Evolutionary conservation across 768 basidiomycete genomes (phyloP).

Genomic region (Pleurotus salmoneostramineus): DNA sequence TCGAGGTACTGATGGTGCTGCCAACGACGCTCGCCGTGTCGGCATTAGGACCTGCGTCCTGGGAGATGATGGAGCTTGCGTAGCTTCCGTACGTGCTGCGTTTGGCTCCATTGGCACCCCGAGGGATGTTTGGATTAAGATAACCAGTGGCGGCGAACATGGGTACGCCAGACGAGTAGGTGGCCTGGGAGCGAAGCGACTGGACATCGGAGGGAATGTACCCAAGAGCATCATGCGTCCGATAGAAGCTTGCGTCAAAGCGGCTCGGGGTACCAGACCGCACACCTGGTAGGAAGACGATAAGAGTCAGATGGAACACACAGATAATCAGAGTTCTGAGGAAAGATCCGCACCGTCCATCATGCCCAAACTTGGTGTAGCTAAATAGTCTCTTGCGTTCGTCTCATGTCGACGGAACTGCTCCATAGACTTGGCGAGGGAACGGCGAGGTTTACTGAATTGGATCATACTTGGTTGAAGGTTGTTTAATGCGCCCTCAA

Average conservation of each 20-base stretch:
- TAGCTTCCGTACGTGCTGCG: constrained; percentile 77
- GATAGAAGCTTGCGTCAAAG: constrained; percentile 94
- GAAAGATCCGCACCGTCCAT: constrained; percentile 5
- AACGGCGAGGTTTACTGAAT: constrained; percentile 94
- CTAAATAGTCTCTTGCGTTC: constrained; percentile 74
- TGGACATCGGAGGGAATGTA: constrained; percentile 96
- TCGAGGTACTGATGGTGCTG: constrained; percentile 36
- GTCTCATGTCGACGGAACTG: constrained; percentile 93
- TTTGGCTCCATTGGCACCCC: constrained; percentile 63
- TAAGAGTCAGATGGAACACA: constrained; percentile 6
- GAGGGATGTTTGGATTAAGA: constrained; percentile 64
- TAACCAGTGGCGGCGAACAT: constrained; percentile 72
- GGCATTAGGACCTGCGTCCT: constrained; percentile 73
- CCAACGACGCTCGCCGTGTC: constrained; percentile 64
- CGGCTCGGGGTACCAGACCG: constrained; percentile 90
- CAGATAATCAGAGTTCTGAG: constrained; percentile 1
- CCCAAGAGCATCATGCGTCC: constrained; percentile 88
- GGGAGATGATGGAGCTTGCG: constrained; percentile 90
- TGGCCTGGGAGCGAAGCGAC: constrained; percentile 94
- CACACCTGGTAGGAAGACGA: constrained; percentile 36
- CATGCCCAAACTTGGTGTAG: constrained; percentile 24
- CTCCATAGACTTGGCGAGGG: constrained; percentile 86
- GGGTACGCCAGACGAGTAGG: constrained; percentile 89
- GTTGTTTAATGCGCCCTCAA: constrained; percentile 95
- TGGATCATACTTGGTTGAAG: constrained; percentile 98